phyloP scores from a whole-genome alignment of 1,284 basidiomycete genomes.

The Ustilago cynodontis region DNA sequence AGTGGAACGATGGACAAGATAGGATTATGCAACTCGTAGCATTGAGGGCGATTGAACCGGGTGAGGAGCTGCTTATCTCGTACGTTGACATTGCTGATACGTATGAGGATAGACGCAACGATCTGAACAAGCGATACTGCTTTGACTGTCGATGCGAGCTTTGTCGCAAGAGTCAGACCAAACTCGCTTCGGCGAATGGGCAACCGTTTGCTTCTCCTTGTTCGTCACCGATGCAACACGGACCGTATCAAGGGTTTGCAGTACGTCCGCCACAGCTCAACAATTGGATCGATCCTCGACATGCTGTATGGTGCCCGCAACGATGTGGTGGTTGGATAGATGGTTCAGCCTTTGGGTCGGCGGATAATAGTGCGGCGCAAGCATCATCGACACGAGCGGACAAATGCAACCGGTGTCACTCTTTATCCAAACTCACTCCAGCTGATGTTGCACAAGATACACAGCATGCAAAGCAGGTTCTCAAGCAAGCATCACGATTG shows the following conservation, averaged over 20 bases:
- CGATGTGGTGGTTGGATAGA: conserved; percentile 61
- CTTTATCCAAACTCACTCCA: conserved; percentile 73
- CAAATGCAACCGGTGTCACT: conserved; percentile 72
- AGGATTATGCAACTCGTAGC: conserved; percentile 75
- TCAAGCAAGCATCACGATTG: conserved; percentile 78
- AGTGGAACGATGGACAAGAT: conserved; percentile 32
- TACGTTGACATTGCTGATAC: conserved; percentile 86
- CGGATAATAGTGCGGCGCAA: neutral
- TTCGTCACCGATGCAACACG: conserved; percentile 24
- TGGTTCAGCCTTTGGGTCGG: conserved; percentile 71
- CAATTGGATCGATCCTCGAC: conserved; percentile 76
- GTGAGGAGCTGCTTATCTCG: conserved; percentile 73
- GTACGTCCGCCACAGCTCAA: conserved; percentile 12
- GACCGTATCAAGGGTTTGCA: conserved; percentile 24
- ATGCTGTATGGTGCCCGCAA: conserved; percentile 75
- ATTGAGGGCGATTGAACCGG: conserved; percentile 70
- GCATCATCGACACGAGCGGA: neutral
- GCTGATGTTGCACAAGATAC: conserved; percentile 74
- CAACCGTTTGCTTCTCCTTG: conserved; percentile 32
- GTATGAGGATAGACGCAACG: conserved; percentile 75
- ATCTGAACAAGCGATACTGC: conserved; percentile 80
- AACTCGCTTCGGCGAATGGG: conserved; percentile 9
- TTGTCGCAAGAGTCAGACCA: conserved; percentile 73
- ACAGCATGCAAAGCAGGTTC: conserved; percentile 77
- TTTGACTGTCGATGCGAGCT: conserved; percentile 80